Conservation (phyloP, 768 basidiomycete genomes). For the Gloeostereum incarnatum region DNA sequence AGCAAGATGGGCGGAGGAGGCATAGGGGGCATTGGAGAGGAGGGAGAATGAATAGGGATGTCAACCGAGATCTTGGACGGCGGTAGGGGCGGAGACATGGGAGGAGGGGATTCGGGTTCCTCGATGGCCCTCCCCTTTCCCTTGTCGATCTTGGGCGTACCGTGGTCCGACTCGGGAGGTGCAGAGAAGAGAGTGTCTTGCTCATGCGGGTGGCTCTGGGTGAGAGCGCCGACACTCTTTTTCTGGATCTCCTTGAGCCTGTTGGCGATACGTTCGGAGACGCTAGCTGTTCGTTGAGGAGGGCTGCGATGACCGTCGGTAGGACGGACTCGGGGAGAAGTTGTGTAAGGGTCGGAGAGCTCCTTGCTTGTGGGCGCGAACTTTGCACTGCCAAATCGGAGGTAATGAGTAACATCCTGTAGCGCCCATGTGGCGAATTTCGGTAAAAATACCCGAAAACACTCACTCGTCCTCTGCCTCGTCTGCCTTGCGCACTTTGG, state of each 20-base stretch:
- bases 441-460: constrained; percentile 5
- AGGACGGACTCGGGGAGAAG: constrained; percentile 63
- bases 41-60: constrained; percentile 9
- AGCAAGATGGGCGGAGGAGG: constrained; percentile 47
- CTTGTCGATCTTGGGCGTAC: constrained; percentile 61
- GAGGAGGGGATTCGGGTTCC: constrained; percentile 42
- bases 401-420: constrained; percentile 8
- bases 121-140: constrained; percentile 67
- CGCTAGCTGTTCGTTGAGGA: constrained; percentile 62
- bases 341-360: constrained; percentile 66
- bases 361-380: constrained; percentile 67
- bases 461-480: constrained; percentile 92
- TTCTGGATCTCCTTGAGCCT: constrained; percentile 76
- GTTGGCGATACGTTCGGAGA: constrained; percentile 80
- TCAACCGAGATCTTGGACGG: constrained; percentile 18
- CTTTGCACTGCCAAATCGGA: constrained; percentile 48
- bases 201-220: constrained; percentile 9
- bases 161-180: constrained; percentile 13
- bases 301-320: constrained; percentile 41
- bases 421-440: constrained; percentile 6
- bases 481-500: constrained; percentile 77
- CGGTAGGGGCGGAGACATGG: constrained; percentile 53
- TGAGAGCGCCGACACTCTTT: constrained; percentile 27
- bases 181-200: constrained; percentile 11
- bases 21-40: constrained; percentile 25